phyloP scores from a whole-genome alignment of 2,329 filamentous ascomycete genomes.

The Zymoseptoria crescenta region DNA sequence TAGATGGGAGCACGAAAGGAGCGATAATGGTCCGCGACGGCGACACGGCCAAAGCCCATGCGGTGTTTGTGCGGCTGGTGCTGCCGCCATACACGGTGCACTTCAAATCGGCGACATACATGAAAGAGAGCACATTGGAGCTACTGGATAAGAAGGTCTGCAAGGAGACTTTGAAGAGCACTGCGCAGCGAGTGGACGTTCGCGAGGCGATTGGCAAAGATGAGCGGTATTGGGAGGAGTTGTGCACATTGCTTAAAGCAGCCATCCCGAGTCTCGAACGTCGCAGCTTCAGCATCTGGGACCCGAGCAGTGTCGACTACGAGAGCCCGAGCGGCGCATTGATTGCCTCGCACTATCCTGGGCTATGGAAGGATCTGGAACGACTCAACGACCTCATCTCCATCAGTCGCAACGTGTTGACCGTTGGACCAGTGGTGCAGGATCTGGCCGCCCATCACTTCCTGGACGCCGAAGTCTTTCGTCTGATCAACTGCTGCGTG shows the following conservation, averaged over 20 bases:
- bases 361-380: conserved; percentile 54
- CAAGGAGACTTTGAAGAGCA: conserved; percentile 53
- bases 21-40: conserved; percentile 13
- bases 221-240: conserved; percentile 51
- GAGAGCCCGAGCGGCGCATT: conserved; percentile 53
- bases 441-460: conserved; percentile 53
- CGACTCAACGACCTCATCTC: conserved; percentile 54
- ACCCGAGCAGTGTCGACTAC: conserved; percentile 48
- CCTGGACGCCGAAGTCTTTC: conserved; percentile 55
- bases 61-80: conserved; percentile 39
- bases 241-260: conserved; percentile 49
- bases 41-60: conserved; percentile 28
- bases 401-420: conserved; percentile 55
- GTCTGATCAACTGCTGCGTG: conserved; percentile 56
- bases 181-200: conserved; percentile 44
- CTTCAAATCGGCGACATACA: conserved; percentile 53
- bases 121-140: conserved; percentile 51
- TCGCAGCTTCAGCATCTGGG: conserved; percentile 54
- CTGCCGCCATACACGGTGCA: conserved; percentile 47
- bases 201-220: conserved; percentile 52
- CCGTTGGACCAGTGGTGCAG: conserved; percentile 53
- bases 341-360: conserved; percentile 53
- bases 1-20: neutral
- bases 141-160: conserved; percentile 47
- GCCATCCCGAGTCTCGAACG: conserved; percentile 55